Evolutionary conservation across 2,329 filamentous ascomycete genomes (phyloP).

Genomic region (Cephalotrichum gorgonifer): DNA sequence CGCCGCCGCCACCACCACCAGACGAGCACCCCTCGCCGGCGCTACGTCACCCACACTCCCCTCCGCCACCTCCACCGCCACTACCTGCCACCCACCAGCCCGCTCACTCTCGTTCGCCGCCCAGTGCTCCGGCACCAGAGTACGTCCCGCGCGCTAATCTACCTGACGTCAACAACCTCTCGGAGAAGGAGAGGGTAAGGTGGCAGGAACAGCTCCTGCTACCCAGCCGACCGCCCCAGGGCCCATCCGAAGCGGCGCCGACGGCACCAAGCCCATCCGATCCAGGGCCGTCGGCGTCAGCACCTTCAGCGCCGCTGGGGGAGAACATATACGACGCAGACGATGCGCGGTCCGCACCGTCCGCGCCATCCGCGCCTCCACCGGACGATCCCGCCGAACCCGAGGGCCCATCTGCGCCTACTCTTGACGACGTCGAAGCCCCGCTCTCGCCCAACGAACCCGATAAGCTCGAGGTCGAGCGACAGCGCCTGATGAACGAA

Average conservation of each 20-base stretch:
- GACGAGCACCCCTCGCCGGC: neutral
- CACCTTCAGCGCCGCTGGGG: conserved; percentile 20
- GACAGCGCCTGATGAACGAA: conserved; percentile 50
- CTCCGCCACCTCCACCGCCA: conserved; percentile 5
- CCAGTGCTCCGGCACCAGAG: conserved; percentile 27
- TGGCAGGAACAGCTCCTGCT: conserved; percentile 69
- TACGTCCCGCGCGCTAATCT: conserved; percentile 52
- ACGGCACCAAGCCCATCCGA: conserved; percentile 21
- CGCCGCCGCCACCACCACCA: neutral
- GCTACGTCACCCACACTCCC: conserved; percentile 6
- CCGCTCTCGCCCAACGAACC: conserved; percentile 28
- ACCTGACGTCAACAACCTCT: conserved; percentile 49
- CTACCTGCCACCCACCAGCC: neutral
- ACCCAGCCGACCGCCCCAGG: conserved; percentile 58
- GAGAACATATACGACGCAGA: conserved; percentile 42
- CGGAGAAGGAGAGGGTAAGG: conserved; percentile 74
- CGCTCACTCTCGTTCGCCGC: conserved; percentile 7
- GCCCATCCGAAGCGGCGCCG: conserved; percentile 25
- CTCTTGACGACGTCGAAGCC: conserved; percentile 29
- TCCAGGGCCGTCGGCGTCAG: conserved; percentile 6
- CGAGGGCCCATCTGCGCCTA: conserved; percentile 29
- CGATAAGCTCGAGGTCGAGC: conserved; percentile 73
- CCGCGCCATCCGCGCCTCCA: conserved; percentile 5
- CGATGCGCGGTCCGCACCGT: conserved; percentile 21
- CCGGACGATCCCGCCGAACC: neutral